These are phyloP conservation scores for Euptelea pleiosperma DNA, from an alignment of 164 flowering plant species.

Conservation along the genomic window DNA sequence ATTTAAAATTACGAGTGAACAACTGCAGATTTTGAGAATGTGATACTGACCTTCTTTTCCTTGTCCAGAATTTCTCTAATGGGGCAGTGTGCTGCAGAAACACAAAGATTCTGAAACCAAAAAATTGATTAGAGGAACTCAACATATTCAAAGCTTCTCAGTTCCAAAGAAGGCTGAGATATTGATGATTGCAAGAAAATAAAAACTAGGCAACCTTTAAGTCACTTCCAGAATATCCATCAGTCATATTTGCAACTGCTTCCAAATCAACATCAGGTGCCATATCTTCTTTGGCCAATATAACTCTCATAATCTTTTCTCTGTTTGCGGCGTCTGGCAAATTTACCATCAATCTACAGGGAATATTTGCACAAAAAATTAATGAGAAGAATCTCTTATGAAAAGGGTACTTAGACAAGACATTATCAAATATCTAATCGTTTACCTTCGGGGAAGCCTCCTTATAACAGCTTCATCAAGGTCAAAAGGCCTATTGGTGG, in stretches of 20 bases:
- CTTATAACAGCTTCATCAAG: conserved; percentile 90
- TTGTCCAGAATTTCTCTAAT: conserved; percentile 66
- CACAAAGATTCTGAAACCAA: conserved; percentile 62
- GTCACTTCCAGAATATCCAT: conserved; percentile 99
- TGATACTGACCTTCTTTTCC: conserved; percentile 59
- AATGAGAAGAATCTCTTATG: background rate
- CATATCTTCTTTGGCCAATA: conserved; percentile 84
- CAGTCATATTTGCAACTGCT: conserved; percentile 79
- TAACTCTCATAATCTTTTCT: conserved; percentile 72
- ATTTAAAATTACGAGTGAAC: background rate
- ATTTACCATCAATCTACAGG: conserved; percentile 86
- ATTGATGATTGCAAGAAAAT: background rate
- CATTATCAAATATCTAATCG: background rate
- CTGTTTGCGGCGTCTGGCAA: conserved; percentile 88
- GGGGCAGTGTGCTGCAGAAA: conserved; percentile 67
- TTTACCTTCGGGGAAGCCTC: conserved; percentile 89
- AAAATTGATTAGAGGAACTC: conserved; percentile 10
- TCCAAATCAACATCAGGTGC: conserved; percentile 71
- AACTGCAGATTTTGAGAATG: background rate
- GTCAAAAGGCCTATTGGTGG: conserved; percentile 97
- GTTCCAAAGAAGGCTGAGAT: conserved; percentile 1
- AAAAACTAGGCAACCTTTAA: conserved; percentile 55
- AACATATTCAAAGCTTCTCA: conserved; percentile 1
- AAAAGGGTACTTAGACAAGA: too few species aligned
- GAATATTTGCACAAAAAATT: conserved; percentile 1